phyloP scores from a whole-genome alignment of 148 eudicot genomes.

The Polygonum aviculare region DNA sequence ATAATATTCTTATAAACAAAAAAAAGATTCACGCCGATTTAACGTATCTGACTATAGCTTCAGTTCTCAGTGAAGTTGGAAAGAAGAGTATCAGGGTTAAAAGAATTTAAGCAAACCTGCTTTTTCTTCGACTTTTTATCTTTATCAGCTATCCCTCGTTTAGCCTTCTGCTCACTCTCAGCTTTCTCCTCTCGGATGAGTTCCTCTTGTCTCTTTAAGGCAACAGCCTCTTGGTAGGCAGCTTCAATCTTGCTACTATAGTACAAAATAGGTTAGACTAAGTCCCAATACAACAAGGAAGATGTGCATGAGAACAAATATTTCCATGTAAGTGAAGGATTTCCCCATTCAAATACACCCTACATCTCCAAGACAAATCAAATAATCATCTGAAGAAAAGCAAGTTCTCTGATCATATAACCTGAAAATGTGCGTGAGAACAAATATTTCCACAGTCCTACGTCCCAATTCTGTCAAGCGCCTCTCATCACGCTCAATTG shows the following conservation, averaged over 20 bases:
- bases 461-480: conserved; percentile 90
- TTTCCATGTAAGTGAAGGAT: not conserved
- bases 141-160: conserved; percentile 58
- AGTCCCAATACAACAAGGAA: not conserved
- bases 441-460: conserved; percentile 91
- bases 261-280: conserved; percentile 10
- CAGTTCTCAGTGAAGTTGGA: not conserved
- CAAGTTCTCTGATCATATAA: conserved; percentile 13
- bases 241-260: conserved; percentile 84
- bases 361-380: not conserved
- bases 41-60: not conserved
- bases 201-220: conserved; percentile 95
- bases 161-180: conserved; percentile 82
- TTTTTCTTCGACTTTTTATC: conserved; percentile 91
- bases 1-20: not conserved
- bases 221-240: conserved; percentile 95
- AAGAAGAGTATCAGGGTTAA: not conserved
- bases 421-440: conserved; percentile 81
- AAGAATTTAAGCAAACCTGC: conserved; percentile 37
- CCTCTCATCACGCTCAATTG: conserved; percentile 87
- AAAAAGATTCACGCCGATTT: not conserved
- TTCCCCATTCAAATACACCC: not conserved
- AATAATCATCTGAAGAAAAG: not conserved
- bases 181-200: conserved; percentile 97
- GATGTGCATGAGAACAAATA: not conserved